Conservation (phyloP, 2,329 filamentous ascomycete genomes). For the Neobulgaria alba region DNA sequence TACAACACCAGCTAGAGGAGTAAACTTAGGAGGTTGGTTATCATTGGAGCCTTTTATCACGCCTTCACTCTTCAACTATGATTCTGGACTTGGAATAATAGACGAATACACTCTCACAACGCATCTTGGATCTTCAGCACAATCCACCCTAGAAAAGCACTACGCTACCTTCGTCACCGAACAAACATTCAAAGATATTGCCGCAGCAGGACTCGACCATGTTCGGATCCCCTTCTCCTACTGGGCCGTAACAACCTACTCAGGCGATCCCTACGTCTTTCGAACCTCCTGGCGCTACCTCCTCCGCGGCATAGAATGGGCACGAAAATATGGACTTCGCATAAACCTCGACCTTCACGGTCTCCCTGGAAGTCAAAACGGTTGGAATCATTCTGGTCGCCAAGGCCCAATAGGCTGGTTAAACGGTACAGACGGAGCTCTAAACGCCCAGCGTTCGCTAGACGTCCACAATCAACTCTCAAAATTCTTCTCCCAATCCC, state of each 20-base stretch:
- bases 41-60: conserved; percentile 92
- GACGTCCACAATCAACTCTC: conserved; percentile 82
- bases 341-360: conserved; percentile 90
- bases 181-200: conserved; percentile 75
- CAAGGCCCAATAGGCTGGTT: conserved; percentile 79
- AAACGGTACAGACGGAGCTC: conserved; percentile 73
- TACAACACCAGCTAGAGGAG: conserved; percentile 71
- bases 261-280: conserved; percentile 78
- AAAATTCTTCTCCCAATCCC: conserved; percentile 84
- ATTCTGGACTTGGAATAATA: conserved; percentile 49
- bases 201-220: conserved; percentile 83
- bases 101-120: conserved; percentile 79
- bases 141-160: conserved; percentile 71
- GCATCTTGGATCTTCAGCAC: conserved; percentile 60
- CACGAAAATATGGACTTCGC: conserved; percentile 81
- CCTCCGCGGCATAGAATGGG: conserved; percentile 86
- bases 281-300: conserved; percentile 90
- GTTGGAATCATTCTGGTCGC: conserved; percentile 92
- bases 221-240: conserved; percentile 95
- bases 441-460: conserved; percentile 73
- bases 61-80: conserved; percentile 76
- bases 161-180: conserved; percentile 86
- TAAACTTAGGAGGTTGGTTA: conserved; percentile 92
- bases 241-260: conserved; percentile 84
- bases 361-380: conserved; percentile 90